These are phyloP conservation scores for Euphorbia celastroides DNA, from an alignment of 441 rosid genomes.

Conservation along the genomic window DNA sequence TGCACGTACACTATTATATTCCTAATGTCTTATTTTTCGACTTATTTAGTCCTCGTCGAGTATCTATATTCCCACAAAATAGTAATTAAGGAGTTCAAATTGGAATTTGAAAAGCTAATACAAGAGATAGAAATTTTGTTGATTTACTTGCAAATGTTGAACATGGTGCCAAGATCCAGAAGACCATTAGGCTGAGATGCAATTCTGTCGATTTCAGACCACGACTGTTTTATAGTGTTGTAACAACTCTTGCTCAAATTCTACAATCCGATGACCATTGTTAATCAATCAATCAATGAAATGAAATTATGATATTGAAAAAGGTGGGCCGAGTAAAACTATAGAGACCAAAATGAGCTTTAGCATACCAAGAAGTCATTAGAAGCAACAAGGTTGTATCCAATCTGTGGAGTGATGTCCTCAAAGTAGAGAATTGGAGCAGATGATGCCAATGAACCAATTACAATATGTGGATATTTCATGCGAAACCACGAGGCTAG, in stretches of 20 bases:
- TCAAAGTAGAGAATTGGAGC: slow-evolving; percentile 17
- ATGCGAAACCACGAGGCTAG: slow-evolving; percentile 50
- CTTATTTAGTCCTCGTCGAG: too few species aligned
- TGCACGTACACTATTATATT: too few species aligned
- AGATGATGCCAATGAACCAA: slow-evolving; percentile 59
- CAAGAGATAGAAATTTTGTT: background rate
- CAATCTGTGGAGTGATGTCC: slow-evolving; percentile 37
- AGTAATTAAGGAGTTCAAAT: background rate
- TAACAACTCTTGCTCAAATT: slow-evolving; percentile 22
- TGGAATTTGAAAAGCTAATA: background rate
- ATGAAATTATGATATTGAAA: too few species aligned
- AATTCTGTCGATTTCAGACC: slow-evolving; percentile 22
- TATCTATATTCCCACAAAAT: too few species aligned
- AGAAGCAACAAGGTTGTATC: slow-evolving; percentile 35
- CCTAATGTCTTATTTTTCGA: too few species aligned
- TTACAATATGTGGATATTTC: slow-evolving; percentile 47
- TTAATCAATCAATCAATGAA: background rate
- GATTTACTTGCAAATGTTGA: slow-evolving; percentile 3
- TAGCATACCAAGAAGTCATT: slow-evolving; percentile 41
- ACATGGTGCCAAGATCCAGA: slow-evolving; percentile 1
- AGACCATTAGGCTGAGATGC: slow-evolving; percentile 15
- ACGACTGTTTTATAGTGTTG: slow-evolving; percentile 18
- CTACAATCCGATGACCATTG: slow-evolving; percentile 8
- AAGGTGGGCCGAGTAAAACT: background rate
- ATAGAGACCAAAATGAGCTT: background rate